These are phyloP conservation scores for Lipomyces spencermartinsiae DNA, from an alignment of 805 yeast genomes.

Conservation along the genomic window DNA sequence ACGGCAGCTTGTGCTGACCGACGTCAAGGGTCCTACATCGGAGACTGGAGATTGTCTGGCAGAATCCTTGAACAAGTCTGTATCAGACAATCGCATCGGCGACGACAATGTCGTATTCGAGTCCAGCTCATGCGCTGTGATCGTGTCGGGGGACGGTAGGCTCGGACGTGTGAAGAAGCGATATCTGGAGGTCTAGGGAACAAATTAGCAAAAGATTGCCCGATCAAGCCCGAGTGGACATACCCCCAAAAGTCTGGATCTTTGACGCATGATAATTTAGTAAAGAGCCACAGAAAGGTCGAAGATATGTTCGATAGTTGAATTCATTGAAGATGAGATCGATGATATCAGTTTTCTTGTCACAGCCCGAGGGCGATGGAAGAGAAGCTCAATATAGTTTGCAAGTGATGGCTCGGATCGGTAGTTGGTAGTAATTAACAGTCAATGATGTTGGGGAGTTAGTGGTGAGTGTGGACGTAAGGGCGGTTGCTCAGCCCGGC, in stretches of 20 bases:
- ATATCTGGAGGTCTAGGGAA: not conserved
- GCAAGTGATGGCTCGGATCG: not conserved
- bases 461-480: too few relatives aligned
- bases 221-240: not conserved
- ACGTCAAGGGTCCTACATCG: not conserved
- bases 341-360: not conserved
- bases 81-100: not conserved
- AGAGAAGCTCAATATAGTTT: not conserved
- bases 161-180: not conserved
- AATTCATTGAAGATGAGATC: not conserved
- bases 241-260: not conserved
- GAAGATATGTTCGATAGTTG: too few relatives aligned
- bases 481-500: not conserved
- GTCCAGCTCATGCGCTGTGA: not conserved
- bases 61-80: not conserved
- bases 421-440: not conserved
- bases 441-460: not conserved
- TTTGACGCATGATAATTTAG: not conserved
- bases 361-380: not conserved
- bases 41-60: not conserved
- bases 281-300: not conserved
- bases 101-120: not conserved
- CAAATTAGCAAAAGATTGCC: not conserved
- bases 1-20: not conserved
- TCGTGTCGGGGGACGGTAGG: not conserved